Conservation (phyloP, 352 stramenopile genomes). For the Globisporangium spinosum region DNA sequence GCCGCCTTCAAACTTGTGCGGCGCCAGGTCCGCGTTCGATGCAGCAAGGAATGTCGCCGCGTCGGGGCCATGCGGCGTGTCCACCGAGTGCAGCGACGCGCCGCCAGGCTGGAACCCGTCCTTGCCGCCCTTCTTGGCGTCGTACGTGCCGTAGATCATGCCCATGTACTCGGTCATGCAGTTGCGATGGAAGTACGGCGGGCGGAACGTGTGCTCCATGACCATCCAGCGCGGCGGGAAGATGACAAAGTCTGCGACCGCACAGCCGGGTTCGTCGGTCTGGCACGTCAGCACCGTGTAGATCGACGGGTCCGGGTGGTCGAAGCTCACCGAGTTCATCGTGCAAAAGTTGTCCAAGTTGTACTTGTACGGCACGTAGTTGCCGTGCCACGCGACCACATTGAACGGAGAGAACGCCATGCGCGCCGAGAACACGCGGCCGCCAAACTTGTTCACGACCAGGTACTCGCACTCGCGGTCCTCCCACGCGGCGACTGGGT, state of each 20-base stretch:
- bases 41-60: conserved; percentile 88
- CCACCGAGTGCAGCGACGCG: conserved; percentile 88
- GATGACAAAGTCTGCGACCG: conserved; percentile 96
- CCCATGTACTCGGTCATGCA: conserved; percentile 98
- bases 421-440: conserved; percentile 82
- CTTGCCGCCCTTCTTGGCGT: conserved; percentile 90
- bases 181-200: conserved; percentile 95
- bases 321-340: conserved; percentile 95
- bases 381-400: conserved; percentile 97
- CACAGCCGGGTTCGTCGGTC: conserved; percentile 90
- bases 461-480: conserved; percentile 76
- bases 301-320: conserved; percentile 97
- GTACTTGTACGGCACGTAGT: conserved; percentile 98
- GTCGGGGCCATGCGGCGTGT: conserved; percentile 93
- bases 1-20: conserved; percentile 89
- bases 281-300: conserved; percentile 97
- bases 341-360: conserved; percentile 93
- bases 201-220: conserved; percentile 89
- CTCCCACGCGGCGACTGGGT: conserved; percentile 89
- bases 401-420: conserved; percentile 93
- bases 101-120: conserved; percentile 91
- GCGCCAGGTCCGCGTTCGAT: conserved; percentile 75
- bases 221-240: conserved; percentile 96
- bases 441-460: conserved; percentile 88
- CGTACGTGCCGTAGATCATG: conserved; percentile 95